A percentile compares a stretch with the other conserved stretches of the same genome.
Evolutionary conservation across 176 grass and related monocot species (phyloP).

Genomic region (Avena insularis): DNA sequence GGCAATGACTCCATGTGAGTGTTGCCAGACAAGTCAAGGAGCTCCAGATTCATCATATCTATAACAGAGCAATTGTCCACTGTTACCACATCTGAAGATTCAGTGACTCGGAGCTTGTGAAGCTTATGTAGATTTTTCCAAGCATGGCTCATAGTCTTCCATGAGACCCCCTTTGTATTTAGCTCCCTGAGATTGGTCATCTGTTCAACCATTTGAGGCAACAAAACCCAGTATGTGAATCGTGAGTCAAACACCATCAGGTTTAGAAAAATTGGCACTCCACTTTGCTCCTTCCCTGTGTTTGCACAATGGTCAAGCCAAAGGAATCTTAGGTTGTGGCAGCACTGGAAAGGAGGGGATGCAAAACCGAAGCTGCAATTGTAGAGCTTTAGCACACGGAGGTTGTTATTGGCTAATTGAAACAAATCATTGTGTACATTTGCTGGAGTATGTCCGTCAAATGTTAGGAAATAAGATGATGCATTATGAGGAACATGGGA

Average conservation of each 20-base stretch:
- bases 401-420: background rate
- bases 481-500: background rate
- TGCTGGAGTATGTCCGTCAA: background rate
- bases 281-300: no score
- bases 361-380: background rate
- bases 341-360: conserved; percentile 21
- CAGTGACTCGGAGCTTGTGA: background rate
- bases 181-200: conserved; percentile 35
- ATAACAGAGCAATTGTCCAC: background rate
- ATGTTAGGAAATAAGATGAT: conserved; percentile 16
- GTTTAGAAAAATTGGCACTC: background rate
- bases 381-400: background rate
- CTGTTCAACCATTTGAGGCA: background rate
- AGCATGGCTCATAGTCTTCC: background rate
- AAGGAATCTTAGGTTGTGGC: no score
- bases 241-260: background rate
- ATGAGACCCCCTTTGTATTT: conserved; percentile 13
- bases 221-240: background rate
- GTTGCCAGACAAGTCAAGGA: background rate
- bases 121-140: conserved; percentile 10
- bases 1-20: background rate
- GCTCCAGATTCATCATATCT: conserved; percentile 11
- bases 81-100: background rate
- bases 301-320: no score
- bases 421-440: conserved; percentile 12